Evolutionary conservation across 768 basidiomycete species (phyloP).

Genomic region (Zangia roseola): DNA sequence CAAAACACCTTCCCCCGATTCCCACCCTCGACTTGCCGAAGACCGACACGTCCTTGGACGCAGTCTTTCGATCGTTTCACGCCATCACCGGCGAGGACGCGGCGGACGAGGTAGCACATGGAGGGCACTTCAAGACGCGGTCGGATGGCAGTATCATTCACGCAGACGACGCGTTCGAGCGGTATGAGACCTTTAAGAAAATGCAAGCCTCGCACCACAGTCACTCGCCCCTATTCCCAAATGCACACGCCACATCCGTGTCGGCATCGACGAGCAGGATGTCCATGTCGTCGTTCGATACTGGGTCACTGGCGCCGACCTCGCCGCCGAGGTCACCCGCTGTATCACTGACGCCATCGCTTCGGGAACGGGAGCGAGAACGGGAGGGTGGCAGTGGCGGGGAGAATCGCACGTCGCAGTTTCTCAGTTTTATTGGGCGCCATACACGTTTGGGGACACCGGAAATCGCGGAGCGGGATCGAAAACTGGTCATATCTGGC

Average conservation of each 20-base stretch:
- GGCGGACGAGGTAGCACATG: background rate
- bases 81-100: background rate
- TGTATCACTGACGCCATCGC: conserved; percentile 29
- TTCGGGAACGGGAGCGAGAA: conserved; percentile 26
- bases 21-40: conserved; percentile 36
- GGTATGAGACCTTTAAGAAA: conserved; percentile 83
- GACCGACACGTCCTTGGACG: conserved; percentile 3
- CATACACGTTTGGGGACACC: conserved; percentile 46
- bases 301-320: conserved; percentile 29
- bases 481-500: conserved; percentile 61
- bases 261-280: conserved; percentile 41
- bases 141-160: conserved; percentile 24
- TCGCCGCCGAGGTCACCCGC: conserved; percentile 44
- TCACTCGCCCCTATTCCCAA: conserved; percentile 5
- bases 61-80: background rate
- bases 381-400: conserved; percentile 15
- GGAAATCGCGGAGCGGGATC: conserved; percentile 41
- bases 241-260: background rate
- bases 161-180: conserved; percentile 84
- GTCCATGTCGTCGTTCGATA: conserved; percentile 64
- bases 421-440: conserved; percentile 65
- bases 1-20: conserved; percentile 56
- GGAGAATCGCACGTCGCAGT: conserved; percentile 43
- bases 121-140: conserved; percentile 5
- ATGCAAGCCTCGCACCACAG: conserved; percentile 33